Conservation (phyloP, 192 early-diverging fungal genomes). For the Phycomyces nitens region DNA sequence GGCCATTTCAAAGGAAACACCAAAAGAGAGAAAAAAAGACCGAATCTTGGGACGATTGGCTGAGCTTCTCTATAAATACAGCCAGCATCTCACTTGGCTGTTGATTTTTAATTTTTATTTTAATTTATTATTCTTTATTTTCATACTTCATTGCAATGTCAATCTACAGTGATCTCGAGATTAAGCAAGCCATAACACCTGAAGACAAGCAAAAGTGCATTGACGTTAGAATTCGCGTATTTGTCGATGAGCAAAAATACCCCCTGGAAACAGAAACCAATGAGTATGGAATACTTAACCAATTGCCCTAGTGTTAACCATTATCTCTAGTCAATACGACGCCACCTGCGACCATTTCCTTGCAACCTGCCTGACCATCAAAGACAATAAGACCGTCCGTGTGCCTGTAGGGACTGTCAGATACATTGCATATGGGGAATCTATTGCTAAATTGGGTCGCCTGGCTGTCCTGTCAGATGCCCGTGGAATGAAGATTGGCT, state of each 20-base stretch:
- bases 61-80: too few species aligned
- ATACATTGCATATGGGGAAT: slow-evolving; percentile 12
- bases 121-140: too few species aligned
- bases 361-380: neutral
- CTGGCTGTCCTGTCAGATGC: slow-evolving; percentile 24
- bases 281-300: slow-evolving; percentile 9
- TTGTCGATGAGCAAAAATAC: slow-evolving; percentile 15
- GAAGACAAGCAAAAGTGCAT: slow-evolving; percentile 5
- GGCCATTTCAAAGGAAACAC: too few species aligned
- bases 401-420: slow-evolving; percentile 30
- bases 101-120: too few species aligned
- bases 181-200: neutral
- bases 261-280: neutral
- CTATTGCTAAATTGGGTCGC: slow-evolving; percentile 25
- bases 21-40: too few species aligned
- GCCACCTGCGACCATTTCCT: slow-evolving; percentile 8
- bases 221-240: slow-evolving; percentile 10
- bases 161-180: neutral
- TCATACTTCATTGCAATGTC: neutral
- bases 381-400: neutral
- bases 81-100: too few species aligned
- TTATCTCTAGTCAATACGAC: neutral
- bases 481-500: slow-evolving; percentile 24
- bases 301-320: neutral
- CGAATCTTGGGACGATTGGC: too few species aligned